These are phyloP conservation scores for Xylariales sp. DNA, from an alignment of 2,329 filamentous ascomycete species.

Conservation along the genomic window DNA sequence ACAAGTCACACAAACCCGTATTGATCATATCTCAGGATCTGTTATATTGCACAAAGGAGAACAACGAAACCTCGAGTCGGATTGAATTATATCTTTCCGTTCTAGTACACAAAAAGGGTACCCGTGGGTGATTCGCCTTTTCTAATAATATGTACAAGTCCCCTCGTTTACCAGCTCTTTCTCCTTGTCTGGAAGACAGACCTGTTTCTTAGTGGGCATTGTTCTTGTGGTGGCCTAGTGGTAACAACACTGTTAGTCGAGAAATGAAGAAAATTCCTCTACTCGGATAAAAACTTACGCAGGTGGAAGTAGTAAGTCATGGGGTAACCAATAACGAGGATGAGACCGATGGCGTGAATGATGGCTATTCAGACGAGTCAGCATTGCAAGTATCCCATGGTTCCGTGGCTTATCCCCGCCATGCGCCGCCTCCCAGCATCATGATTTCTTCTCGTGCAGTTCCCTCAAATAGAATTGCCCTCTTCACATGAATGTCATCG, in stretches of 20 bases:
- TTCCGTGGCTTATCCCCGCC: background rate
- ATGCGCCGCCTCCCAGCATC: background rate
- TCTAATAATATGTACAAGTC: slow-evolving; percentile 7
- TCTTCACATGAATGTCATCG: background rate
- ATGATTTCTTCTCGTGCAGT: background rate
- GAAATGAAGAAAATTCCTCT: too few species aligned
- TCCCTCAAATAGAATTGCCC: too few species aligned
- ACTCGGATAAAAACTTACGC: slow-evolving; percentile 59
- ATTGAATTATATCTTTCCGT: slow-evolving; percentile 9
- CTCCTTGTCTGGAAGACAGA: too few species aligned
- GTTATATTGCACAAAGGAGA: slow-evolving; percentile 7
- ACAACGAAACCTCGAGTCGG: background rate
- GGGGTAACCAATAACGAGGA: slow-evolving; percentile 83
- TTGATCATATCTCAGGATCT: too few species aligned
- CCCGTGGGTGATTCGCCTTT: slow-evolving; percentile 7
- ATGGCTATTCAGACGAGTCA: slow-evolving; percentile 59
- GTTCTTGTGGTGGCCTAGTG: slow-evolving; percentile 98
- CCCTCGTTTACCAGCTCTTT: background rate
- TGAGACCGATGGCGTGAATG: slow-evolving; percentile 74
- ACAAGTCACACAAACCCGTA: too few species aligned
- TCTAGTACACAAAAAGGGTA: slow-evolving; percentile 12
- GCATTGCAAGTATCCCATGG: too few species aligned
- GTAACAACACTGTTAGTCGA: slow-evolving; percentile 11
- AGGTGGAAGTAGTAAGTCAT: slow-evolving; percentile 99
- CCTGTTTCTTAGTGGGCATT: slow-evolving; percentile 76